These are phyloP conservation scores for Asclepias syriaca DNA, from an alignment of 257 asterid species.

Conservation along the genomic window DNA sequence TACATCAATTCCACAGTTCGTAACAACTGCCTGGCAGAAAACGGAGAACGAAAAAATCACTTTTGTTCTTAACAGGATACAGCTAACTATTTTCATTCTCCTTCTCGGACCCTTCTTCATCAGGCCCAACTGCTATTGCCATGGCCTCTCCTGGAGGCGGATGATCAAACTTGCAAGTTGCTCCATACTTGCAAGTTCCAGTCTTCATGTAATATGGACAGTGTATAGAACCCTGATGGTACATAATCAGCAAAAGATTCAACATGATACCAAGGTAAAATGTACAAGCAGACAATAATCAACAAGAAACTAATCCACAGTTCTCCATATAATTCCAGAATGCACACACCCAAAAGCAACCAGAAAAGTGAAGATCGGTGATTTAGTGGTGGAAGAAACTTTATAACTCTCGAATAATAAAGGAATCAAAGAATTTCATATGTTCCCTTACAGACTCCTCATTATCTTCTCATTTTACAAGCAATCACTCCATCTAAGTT, in stretches of 20 bases:
- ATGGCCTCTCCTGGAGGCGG: conserved; percentile 95
- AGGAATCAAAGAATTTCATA: neutral
- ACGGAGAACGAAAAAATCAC: neutral
- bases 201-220: conserved; percentile 98
- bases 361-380: neutral
- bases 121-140: conserved; percentile 42
- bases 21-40: neutral
- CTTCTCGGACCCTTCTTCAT: conserved; percentile 27
- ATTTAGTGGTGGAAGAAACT: too few relatives aligned
- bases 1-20: neutral
- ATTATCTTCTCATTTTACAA: neutral
- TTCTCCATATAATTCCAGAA: neutral
- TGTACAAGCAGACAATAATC: neutral
- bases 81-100: conserved; percentile 28
- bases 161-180: conserved; percentile 88
- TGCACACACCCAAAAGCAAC: neutral
- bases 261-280: neutral
- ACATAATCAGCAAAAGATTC: conserved; percentile 7
- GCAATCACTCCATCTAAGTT: neutral
- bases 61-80: conserved; percentile 8
- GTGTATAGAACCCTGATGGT: conserved; percentile 68
- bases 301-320: neutral
- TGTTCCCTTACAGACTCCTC: neutral
- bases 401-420: neutral
- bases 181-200: conserved; percentile 82